These are phyloP conservation scores for Babjeviella inositovora DNA, from an alignment of 805 yeast species.

Conservation along the genomic window DNA sequence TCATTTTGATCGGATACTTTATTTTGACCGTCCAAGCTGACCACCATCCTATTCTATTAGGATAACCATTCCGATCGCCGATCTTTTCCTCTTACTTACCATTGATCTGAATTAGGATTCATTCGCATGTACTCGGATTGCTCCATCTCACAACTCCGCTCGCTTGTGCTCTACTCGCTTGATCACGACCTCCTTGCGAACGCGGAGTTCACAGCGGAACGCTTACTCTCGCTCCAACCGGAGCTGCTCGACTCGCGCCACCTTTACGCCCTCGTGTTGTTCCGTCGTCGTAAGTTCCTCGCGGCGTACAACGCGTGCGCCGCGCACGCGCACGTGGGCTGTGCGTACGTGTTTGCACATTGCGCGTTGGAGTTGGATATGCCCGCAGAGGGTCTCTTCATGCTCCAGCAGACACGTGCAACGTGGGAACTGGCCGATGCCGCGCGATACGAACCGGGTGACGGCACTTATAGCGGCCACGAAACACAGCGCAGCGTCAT, in stretches of 20 bases:
- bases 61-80: too few relatives aligned
- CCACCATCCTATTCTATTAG: too few relatives aligned
- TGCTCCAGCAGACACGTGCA: slow-evolving; percentile 16
- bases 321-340: slow-evolving; percentile 39
- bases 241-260: slow-evolving; percentile 43
- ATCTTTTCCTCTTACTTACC: too few relatives aligned
- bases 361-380: slow-evolving; percentile 40
- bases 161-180: slow-evolving; percentile 49
- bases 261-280: slow-evolving; percentile 53
- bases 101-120: too few relatives aligned
- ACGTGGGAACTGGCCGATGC: too few relatives aligned
- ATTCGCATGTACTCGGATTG: too few relatives aligned
- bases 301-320: slow-evolving; percentile 40
- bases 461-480: too few relatives aligned
- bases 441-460: too few relatives aligned
- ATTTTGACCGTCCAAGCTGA: too few relatives aligned
- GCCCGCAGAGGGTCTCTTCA: slow-evolving; percentile 46
- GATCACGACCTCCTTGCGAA: slow-evolving; percentile 55
- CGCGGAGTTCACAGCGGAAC: slow-evolving; percentile 80
- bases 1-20: too few relatives aligned
- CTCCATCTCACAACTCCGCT: slow-evolving; percentile 25
- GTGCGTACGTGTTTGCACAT: slow-evolving; percentile 60
- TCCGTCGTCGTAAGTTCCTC: slow-evolving; percentile 38
- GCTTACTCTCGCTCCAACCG: slow-evolving; percentile 50
- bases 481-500: slow-evolving; percentile 9